Base-by-base conservation (phyloP, 495 filamentous ascomycete genomes). In the Talaromyces adpressus region DNA sequence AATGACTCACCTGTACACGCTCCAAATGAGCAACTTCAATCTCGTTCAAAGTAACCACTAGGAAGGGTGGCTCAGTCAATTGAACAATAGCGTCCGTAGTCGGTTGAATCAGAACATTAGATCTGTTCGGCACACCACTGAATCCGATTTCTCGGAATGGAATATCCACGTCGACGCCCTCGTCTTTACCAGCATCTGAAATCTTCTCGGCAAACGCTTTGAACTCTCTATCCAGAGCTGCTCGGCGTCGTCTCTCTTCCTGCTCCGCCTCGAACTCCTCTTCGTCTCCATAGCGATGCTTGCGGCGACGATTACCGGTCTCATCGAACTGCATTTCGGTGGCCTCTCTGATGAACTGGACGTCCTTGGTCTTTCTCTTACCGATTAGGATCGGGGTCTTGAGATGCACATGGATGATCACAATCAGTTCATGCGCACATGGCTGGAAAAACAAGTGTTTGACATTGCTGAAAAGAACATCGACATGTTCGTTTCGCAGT, bases 391-490 rank as follows among this genome's bases (percentile, higher is more conserved):
- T 97, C 6, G 95, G 95, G 57, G 97, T 96, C 75, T 95, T 96
- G 45, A 99, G 84, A 75, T 99, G 95, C 59, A 98, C 85, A 70
- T 99, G 95, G 65, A 99, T 98, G 68, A 99, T 89, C 63, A 99
- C 95, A 64, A 99, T 96, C 64, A 99, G 76, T 74, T 99, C 95
- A 68, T 95, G 91, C 59, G 89, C 87, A 69, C 90, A 97, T 36
- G 95, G 95, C 73, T 99, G 95, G 82, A 99, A 99, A 79, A 99
- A 99, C 0, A 98, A 83, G 70, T 98, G 94, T 73, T 96, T 95
- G 71, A 99, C 89, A 71, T 99, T 99, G 82, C 91, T 95, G 82
- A 99, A 99, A 1, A 98, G 85, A 54, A 98, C 87, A 69, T 99
- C 95, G 56, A 99, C 89, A 72, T 92, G 89, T 65, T 88, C 86